Evolutionary conservation across 2,329 filamentous ascomycete genomes (phyloP).

Genomic region (Alternaria conjuncta): DNA sequence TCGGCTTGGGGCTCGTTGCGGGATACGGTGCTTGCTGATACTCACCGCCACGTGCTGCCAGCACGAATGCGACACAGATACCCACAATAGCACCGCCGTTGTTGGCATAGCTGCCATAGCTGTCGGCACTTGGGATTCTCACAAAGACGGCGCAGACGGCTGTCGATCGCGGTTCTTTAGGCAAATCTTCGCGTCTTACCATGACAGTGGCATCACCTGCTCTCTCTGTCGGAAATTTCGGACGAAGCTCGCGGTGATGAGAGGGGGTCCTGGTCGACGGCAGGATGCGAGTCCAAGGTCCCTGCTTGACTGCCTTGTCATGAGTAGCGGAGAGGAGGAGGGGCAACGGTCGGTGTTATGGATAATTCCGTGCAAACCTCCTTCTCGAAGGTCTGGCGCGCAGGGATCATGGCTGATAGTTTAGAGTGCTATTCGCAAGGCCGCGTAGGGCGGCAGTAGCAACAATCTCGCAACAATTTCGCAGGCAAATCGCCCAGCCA

Average conservation of each 20-base stretch:
- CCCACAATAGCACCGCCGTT: constrained; percentile 22
- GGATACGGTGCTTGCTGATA: constrained; percentile 4
- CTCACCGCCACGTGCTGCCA: constrained; percentile 11
- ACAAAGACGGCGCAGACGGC: constrained; percentile 6
- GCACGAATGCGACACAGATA: constrained; percentile 10
- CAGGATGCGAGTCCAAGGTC: constrained; percentile 10
- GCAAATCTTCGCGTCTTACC: not conserved
- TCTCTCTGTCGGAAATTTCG: constrained; percentile 8
- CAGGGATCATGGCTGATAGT: constrained; percentile 29
- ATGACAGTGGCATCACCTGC: not conserved
- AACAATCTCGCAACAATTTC: not conserved
- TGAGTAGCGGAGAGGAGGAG: constrained; percentile 15
- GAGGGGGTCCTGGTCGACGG: constrained; percentile 17
- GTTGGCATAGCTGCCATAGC: not conserved
- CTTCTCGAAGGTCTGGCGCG: constrained; percentile 27
- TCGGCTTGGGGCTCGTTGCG: not conserved
- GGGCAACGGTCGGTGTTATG: constrained; percentile 25
- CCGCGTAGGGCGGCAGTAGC: constrained; percentile 22
- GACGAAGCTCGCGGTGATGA: not conserved
- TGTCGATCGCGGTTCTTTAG: constrained; percentile 7
- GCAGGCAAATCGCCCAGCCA: constrained; percentile 5
- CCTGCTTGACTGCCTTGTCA: constrained; percentile 11
- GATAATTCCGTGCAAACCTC: constrained; percentile 23
- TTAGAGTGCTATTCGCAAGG: constrained; percentile 6
- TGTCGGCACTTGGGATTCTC: constrained; percentile 7